Conservation (phyloP, 2,329 filamentous ascomycete genomes). For the Cladosporium halotolerans region DNA sequence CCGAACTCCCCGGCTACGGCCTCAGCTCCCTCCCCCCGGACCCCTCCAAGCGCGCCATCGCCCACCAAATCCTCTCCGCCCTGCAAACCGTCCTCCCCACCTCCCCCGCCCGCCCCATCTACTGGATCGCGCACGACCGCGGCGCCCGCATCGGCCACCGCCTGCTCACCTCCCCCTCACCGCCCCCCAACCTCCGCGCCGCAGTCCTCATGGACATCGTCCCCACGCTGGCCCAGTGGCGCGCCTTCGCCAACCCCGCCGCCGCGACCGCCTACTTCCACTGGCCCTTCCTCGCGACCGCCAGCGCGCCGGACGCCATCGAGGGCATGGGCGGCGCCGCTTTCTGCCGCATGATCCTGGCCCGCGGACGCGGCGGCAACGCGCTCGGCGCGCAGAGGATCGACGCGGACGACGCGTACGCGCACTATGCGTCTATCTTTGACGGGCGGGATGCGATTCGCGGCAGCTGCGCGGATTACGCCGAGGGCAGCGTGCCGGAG, state of each 20-base stretch:
- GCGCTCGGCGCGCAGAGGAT: constrained; percentile 26
- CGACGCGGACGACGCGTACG: constrained; percentile 34
- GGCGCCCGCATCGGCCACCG: constrained; percentile 46
- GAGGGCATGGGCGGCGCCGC: constrained; percentile 36
- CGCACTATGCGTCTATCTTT: constrained; percentile 41
- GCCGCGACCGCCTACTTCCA: constrained; percentile 41
- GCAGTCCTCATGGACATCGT: constrained; percentile 45
- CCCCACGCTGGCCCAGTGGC: constrained; percentile 43
- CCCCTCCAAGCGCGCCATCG: constrained; percentile 35
- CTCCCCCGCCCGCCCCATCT: constrained; percentile 29
- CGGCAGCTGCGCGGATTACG: constrained; percentile 44
- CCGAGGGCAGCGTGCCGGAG: constrained; percentile 39
- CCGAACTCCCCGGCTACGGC: constrained; percentile 45
- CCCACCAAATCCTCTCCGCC: constrained; percentile 37
- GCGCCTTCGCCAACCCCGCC: constrained; percentile 33
- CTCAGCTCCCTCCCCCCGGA: constrained; percentile 31
- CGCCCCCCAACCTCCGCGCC: constrained; percentile 33
- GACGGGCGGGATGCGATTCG: constrained; percentile 36
- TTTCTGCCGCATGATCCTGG: constrained; percentile 33
- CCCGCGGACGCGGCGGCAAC: constrained; percentile 23
- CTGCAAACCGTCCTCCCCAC: constrained; percentile 32
- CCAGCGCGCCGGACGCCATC: constrained; percentile 40
- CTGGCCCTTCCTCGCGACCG: constrained; percentile 47
- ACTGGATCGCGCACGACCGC: constrained; percentile 46
- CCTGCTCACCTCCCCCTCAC: constrained; percentile 38